Evolutionary conservation across 768 basidiomycete genomes (phyloP).

Genomic region (Amanita polypyramis): DNA sequence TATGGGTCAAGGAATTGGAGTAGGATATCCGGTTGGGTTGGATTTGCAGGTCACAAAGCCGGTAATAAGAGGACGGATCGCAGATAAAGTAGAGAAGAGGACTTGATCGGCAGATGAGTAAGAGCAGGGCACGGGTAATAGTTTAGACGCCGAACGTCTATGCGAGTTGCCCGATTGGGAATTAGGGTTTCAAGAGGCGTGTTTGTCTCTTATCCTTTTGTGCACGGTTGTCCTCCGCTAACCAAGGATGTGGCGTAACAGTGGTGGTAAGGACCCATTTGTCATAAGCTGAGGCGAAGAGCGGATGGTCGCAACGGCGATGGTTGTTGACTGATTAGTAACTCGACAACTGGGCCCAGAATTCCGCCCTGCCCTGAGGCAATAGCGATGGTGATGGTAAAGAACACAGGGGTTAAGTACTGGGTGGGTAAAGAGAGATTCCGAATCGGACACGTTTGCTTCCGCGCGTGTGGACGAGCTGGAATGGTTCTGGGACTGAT

Average conservation of each 20-base stretch:
- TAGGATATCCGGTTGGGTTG: neutral
- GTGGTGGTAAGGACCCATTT: too few relatives aligned
- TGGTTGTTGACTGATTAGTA: too few relatives aligned
- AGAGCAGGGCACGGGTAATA: conserved; percentile 1
- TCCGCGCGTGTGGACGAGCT: neutral
- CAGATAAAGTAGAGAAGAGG: conserved; percentile 5
- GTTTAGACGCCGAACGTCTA: conserved; percentile 4
- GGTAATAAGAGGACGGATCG: conserved; percentile 4
- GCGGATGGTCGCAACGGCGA: too few relatives aligned
- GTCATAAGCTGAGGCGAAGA: too few relatives aligned
- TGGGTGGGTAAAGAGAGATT: neutral
- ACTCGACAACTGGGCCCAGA: too few relatives aligned
- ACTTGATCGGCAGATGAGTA: conserved; percentile 17
- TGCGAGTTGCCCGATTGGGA: neutral
- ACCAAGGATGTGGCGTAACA: neutral
- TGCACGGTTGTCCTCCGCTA: neutral
- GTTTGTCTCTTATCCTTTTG: neutral
- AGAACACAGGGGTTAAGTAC: neutral
- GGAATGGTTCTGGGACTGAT: conserved; percentile 1
- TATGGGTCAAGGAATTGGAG: neutral
- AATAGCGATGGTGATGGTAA: too few relatives aligned
- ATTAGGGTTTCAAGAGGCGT: neutral
- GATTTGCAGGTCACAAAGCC: neutral
- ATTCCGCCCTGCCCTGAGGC: too few relatives aligned
- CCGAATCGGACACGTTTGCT: neutral